phyloP scores from a whole-genome alignment of 306 rosid species.

The Quercus dentata region DNA sequence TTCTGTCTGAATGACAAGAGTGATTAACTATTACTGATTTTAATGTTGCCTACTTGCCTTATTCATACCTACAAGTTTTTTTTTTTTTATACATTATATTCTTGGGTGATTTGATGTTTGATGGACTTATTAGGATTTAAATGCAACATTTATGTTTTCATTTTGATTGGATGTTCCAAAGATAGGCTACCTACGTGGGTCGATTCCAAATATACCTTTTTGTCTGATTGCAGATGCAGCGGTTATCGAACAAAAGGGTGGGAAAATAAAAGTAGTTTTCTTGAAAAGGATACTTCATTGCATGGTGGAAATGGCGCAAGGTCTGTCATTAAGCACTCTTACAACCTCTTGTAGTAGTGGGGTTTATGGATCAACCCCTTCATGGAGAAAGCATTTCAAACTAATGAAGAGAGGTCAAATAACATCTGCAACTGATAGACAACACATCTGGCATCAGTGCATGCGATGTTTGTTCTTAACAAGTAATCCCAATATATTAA shows the following conservation, averaged over 20 bases:
- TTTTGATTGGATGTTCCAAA: no score
- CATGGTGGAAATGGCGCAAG: constrained; percentile 50
- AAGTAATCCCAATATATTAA: constrained; percentile 37
- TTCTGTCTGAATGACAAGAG: no score
- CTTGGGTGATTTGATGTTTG: no score
- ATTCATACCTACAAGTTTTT: no score
- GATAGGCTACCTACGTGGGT: no score
- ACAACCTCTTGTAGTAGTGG: constrained; percentile 42
- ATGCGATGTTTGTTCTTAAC: constrained; percentile 27
- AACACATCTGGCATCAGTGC: constrained; percentile 40
- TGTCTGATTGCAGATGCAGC: no score
- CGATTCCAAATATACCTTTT: no score
- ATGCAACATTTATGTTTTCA: no score
- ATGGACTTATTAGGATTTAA: no score
- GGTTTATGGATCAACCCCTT: constrained; percentile 39
- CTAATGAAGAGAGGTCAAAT: constrained; percentile 38
- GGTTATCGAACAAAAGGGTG: not conserved
- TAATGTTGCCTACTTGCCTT: no score
- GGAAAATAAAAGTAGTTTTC: constrained; percentile 11
- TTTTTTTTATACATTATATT: no score
- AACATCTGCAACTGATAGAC: constrained; percentile 23
- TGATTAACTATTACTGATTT: no score
- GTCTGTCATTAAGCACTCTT: constrained; percentile 56
- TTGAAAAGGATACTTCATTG: constrained; percentile 9
- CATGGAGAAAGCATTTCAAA: constrained; percentile 46